Base-by-base conservation (phyloP, 2,329 filamentous ascomycete species). In the Talaromyces atroroseus region DNA sequence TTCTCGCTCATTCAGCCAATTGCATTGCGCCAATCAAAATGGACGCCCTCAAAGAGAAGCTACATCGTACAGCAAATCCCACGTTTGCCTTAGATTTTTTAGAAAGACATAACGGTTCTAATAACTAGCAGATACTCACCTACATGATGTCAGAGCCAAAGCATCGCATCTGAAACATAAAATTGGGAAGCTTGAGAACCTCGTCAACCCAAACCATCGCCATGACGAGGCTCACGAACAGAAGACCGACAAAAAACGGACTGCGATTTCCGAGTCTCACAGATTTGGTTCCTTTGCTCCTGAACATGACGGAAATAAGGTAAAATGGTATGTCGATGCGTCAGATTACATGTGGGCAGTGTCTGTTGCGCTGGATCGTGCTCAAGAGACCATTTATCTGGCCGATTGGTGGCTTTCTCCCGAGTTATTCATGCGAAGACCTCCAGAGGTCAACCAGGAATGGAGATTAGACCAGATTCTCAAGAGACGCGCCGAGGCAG, bases 281-380 rank as follows among this genome's bases (percentile, higher is more conserved):
- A 86, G 92, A 44, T 97, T 91, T 76, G 71, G 88, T n/a, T 95
- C 90, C 3, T 99, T 89, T 74, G 95, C 95, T 38, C 92, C 92
- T 0, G 87, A 92, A 69, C 85, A 87, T 45, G 85, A 92, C 11
- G 88, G 86, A 26, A 96, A 97, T 71, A 80, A 88, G 57, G 80
- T 94, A 69, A 97, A 97, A 76, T 99, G 92, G 92, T 97, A 96
- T 73, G 90, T 97, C 11, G 94, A 97, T 69, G 94, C 91, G 2
- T 81, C 91, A 59, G 89, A 97, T 74, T 99, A 99, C 73, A 95
- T 94, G 71, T 96, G 91, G 86, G 87, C 94, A 18, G 91, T 99
- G 11, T 95, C 91, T 0, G 84, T 23, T 12, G 57, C 57, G 11
- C 48, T 58, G 87, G 92, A 97, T 61, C 81, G 86, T 58, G 94